Conservation (phyloP, 2,329 filamentous ascomycete genomes). For the Neobulgaria alba region DNA sequence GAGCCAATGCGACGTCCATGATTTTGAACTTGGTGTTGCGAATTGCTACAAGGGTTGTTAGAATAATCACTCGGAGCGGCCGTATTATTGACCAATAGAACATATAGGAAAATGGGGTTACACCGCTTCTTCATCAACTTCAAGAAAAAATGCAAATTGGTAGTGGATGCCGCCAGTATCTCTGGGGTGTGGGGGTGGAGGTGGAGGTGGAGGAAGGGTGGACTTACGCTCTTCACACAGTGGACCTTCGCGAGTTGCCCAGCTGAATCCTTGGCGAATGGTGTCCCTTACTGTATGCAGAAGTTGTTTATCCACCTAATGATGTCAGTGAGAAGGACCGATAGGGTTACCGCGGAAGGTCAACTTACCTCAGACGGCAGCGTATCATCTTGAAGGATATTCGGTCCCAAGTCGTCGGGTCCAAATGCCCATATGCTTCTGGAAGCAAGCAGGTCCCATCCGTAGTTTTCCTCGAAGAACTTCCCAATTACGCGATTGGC, state of each 20-base stretch:
- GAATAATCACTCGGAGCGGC: conserved; percentile 19
- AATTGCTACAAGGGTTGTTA: conserved; percentile 54
- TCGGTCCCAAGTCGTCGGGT: conserved; percentile 87
- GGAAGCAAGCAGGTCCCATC: conserved; percentile 90
- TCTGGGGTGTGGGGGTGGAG: conserved; percentile 7
- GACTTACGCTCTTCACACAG: conserved; percentile 91
- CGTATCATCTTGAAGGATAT: conserved; percentile 95
- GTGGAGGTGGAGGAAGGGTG: too few relatives aligned
- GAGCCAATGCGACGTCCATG: conserved; percentile 78
- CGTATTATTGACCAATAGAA: conserved; percentile 11
- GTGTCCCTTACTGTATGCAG: conserved; percentile 83
- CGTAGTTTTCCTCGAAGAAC: conserved; percentile 95
- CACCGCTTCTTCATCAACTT: not conserved
- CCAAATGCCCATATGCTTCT: conserved; percentile 98
- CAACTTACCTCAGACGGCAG: conserved; percentile 71
- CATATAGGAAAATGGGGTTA: not conserved
- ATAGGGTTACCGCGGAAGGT: conserved; percentile 7
- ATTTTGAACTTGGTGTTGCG: conserved; percentile 97
- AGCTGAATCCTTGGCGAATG: conserved; percentile 91
- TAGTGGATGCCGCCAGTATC: not conserved
- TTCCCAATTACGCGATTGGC: conserved; percentile 88
- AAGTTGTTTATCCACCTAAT: conserved; percentile 79
- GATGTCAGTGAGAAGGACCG: conserved; percentile 23
- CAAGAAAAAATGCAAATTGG: conserved; percentile 4
- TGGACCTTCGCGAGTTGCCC: conserved; percentile 91